Conservation (phyloP, 2,329 filamentous ascomycete species). For the Cladosporium cucumerinum region DNA sequence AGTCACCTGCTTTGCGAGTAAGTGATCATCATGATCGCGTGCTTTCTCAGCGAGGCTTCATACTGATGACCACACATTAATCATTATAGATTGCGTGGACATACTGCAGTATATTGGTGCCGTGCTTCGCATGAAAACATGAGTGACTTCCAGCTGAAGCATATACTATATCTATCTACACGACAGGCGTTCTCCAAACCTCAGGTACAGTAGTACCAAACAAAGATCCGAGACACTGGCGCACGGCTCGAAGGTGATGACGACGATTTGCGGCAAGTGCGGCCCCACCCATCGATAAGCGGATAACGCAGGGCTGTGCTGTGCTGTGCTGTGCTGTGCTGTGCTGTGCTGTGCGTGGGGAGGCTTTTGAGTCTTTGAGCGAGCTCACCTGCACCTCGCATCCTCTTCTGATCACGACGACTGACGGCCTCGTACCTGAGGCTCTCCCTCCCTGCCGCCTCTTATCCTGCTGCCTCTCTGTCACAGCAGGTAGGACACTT, state of each 20-base stretch:
- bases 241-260: background rate
- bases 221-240: background rate
- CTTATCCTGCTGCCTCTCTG: constrained; percentile 10
- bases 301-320: background rate
- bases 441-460: background rate
- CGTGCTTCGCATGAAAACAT: background rate
- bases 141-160: background rate
- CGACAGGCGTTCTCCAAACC: background rate
- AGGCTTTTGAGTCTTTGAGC: background rate
- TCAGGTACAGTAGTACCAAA: too few species aligned
- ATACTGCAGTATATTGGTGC: background rate
- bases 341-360: background rate
- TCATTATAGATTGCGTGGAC: background rate
- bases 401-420: constrained; percentile 8
- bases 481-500: constrained; percentile 2
- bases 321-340: too few species aligned
- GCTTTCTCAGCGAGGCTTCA: background rate
- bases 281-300: background rate
- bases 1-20: constrained; percentile 6
- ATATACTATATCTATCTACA: background rate
- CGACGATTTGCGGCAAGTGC: background rate
- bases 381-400: background rate
- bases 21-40: background rate
- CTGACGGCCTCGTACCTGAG: constrained; percentile 10
- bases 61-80: background rate